Base-by-base conservation (phyloP, 83 land plant genomes). In the Diphasiastrum complanatum region DNA sequence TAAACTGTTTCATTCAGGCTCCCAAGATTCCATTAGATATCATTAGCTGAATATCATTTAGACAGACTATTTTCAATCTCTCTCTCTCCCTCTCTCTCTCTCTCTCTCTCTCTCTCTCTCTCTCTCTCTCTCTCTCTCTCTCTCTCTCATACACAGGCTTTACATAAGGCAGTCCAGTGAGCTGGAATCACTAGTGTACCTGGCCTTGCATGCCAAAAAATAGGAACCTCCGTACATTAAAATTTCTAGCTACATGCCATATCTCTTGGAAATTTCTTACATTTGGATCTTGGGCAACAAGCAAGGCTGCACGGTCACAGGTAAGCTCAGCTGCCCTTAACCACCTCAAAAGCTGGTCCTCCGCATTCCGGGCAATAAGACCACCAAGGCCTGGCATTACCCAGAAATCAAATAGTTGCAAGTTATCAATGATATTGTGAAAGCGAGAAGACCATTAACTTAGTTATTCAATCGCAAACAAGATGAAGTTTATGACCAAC, bases 251-350 rank as follows among this genome's bases (percentile, higher is more conserved):
- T 11, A 71, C 24, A 55, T 37, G 12, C 23, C 11, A 62, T 37
- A 30, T 32, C 54, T 38, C 12, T 38, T 38, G 40, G 2, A 40
- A 40, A 23, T 33, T 2, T 33, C 37, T 61, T 73, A 89, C 96
- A 81, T 85, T 85, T 3, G 96, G 83, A 61, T 89, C 87, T 67
- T 80, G 96, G 32, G 81, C 82, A 61, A 85, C 96, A 66, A 89
- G 96, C 59, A 89, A 83, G 28, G 95, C 95, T 41, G 95, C 95
- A 19, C 95, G 78, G 63, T 89, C 96, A 75, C 85, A 83, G 51
- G 91, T 85, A 27, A 85, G 76, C 47, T 89, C 87, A 55, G 96
- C 96, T 59, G 96, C 85, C 48, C 85, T 77, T 25, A 89, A 60
- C 96, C 96, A 83, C 31, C 87, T 77, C 64, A 77, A 68, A 8